A percentile compares a stretch with the other conserved stretches of the same genome.
phyloP scores from a whole-genome alignment of 1,284 basidiomycete genomes.

The Abortiporus biennis region DNA sequence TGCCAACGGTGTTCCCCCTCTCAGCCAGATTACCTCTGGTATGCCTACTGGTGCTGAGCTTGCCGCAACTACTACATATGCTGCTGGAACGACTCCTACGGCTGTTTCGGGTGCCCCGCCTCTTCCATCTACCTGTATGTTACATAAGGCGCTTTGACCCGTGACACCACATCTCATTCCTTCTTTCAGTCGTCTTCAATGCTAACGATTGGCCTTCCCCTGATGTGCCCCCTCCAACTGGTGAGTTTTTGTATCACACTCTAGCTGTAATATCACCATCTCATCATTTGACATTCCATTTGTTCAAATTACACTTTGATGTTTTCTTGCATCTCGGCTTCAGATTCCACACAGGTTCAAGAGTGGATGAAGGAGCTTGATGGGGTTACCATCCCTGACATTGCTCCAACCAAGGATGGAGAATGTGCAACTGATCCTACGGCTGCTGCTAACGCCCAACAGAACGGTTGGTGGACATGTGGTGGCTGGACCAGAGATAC shows the following conservation, averaged over 20 bases:
- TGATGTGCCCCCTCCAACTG: conserved; percentile 62
- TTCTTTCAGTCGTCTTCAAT: conserved; percentile 43
- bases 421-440: conserved; percentile 55
- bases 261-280: no score
- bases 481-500: conserved; percentile 70
- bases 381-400: conserved; percentile 62
- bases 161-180: not conserved
- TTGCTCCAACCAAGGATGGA: conserved; percentile 57
- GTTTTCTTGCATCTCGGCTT: not conserved
- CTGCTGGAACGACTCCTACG: conserved; percentile 54
- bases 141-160: conserved; percentile 7
- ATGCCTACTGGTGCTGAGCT: conserved; percentile 55
- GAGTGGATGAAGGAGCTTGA: conserved; percentile 76
- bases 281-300: not conserved
- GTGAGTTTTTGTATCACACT: no score
- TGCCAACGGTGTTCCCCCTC: conserved; percentile 35
- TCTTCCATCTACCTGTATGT: conserved; percentile 58
- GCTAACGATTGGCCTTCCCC: conserved; percentile 57
- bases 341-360: conserved; percentile 61
- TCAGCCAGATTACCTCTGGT: conserved; percentile 61
- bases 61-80: conserved; percentile 44
- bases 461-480: conserved; percentile 85
- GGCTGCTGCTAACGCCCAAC: conserved; percentile 51
- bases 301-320: conserved; percentile 1
- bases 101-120: conserved; percentile 52